phyloP scores from a whole-genome alignment of 805 yeast species.

The Candida hispaniensis region DNA sequence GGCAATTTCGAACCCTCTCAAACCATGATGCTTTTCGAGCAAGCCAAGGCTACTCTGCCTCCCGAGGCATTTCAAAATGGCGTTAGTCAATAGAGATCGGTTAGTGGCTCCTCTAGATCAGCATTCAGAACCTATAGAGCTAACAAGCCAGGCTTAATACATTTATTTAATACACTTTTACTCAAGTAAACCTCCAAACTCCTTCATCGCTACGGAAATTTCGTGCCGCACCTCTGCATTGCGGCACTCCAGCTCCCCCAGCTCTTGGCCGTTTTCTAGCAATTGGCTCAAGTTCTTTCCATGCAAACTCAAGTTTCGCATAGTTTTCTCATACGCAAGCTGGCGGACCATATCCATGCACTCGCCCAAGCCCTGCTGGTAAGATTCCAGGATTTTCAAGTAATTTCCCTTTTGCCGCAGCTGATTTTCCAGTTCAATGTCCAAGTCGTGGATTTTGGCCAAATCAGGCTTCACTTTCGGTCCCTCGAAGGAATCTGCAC shows the following conservation, averaged over 20 bases:
- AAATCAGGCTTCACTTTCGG: neutral
- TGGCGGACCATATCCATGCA: slow-evolving; percentile 20
- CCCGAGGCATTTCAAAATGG: slow-evolving; percentile 38
- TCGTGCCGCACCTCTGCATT: slow-evolving; percentile 19
- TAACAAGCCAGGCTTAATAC: too few relatives aligned
- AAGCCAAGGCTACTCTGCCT: slow-evolving; percentile 46
- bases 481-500: too few relatives aligned
- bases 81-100: slow-evolving; percentile 14
- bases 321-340: slow-evolving; percentile 19
- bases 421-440: slow-evolving; percentile 16
- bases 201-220: slow-evolving; percentile 19
- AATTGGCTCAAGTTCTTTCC: slow-evolving; percentile 10
- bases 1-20: slow-evolving; percentile 70
- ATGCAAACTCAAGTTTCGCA: slow-evolving; percentile 19
- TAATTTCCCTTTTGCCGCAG: slow-evolving; percentile 16
- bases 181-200: slow-evolving; percentile 15
- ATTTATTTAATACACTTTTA: too few relatives aligned
- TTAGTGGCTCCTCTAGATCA: slow-evolving; percentile 17
- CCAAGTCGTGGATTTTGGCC: slow-evolving; percentile 15
- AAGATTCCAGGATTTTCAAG: slow-evolving; percentile 17
- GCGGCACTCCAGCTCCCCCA: slow-evolving; percentile 19
- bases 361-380: slow-evolving; percentile 18
- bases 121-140: too few relatives aligned
- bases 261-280: slow-evolving; percentile 16
- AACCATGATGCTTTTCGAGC: slow-evolving; percentile 61